Evolutionary conservation across 2,329 filamentous ascomycete species (phyloP).

Genomic region (Seiridium cupressi): DNA sequence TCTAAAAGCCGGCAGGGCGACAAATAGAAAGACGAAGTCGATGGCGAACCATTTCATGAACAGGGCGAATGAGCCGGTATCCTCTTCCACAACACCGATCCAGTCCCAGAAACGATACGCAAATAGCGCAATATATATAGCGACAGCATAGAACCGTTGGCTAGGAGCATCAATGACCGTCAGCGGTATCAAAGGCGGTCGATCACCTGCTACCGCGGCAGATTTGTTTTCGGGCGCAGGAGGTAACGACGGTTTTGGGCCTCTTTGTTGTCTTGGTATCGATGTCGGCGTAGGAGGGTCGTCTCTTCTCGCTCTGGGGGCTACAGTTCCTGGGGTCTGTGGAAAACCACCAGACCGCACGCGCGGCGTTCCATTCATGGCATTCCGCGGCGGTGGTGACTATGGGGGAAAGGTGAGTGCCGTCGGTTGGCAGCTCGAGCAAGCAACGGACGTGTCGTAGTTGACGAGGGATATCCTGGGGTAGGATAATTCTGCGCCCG

Average conservation of each 20-base stretch:
- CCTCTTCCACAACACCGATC: slow-evolving; percentile 72
- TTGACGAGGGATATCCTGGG: neutral
- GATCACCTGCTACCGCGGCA: slow-evolving; percentile 20
- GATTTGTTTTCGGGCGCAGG: slow-evolving; percentile 42
- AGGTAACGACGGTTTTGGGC: slow-evolving; percentile 34
- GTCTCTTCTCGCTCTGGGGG: slow-evolving; percentile 30
- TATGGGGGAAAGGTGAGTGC: neutral
- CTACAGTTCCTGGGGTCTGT: slow-evolving; percentile 62
- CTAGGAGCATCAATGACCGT: slow-evolving; percentile 83
- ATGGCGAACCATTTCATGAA: slow-evolving; percentile 93
- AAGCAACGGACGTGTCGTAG: neutral
- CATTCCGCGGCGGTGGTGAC: slow-evolving; percentile 47
- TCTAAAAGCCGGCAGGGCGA: slow-evolving; percentile 74
- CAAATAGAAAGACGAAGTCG: slow-evolving; percentile 81
- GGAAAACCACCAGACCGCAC: slow-evolving; percentile 80
- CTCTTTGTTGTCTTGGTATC: slow-evolving; percentile 8
- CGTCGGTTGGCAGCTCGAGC: neutral
- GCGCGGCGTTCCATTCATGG: slow-evolving; percentile 82
- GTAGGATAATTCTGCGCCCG: too few relatives aligned
- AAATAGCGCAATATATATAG: slow-evolving; percentile 73
- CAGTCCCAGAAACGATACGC: slow-evolving; percentile 89
- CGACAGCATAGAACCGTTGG: slow-evolving; percentile 83
- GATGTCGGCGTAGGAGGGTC: slow-evolving; percentile 24
- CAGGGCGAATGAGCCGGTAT: slow-evolving; percentile 82
- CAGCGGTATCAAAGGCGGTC: slow-evolving; percentile 73